Percentiles rank a stretch among this genome's conserved stretches.
phyloP scores from a whole-genome alignment of 495 filamentous ascomycete genomes.

The Geoglossum glabrum region DNA sequence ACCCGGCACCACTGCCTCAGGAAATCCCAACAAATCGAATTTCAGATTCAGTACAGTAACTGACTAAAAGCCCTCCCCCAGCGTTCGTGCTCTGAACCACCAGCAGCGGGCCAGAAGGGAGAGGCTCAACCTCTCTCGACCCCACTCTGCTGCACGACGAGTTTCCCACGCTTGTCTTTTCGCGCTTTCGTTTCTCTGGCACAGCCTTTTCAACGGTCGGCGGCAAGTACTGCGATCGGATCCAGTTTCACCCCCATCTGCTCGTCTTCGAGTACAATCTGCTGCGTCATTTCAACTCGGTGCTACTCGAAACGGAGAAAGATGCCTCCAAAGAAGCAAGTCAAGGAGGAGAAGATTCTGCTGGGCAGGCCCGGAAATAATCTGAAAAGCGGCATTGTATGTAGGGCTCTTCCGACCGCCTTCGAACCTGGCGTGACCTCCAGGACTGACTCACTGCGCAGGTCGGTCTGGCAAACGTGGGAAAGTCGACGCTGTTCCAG shows the following conservation, averaged over 20 bases:
- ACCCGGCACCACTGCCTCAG: background rate
- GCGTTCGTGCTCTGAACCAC: background rate
- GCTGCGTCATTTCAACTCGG: background rate
- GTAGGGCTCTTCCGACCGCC: constrained; percentile 28
- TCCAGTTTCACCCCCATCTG: constrained; percentile 4
- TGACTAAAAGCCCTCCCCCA: background rate
- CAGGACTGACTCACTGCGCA: constrained; percentile 19
- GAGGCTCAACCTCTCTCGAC: background rate
- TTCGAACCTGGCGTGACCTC: constrained; percentile 5
- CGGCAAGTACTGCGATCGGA: constrained; percentile 41
- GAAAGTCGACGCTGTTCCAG: constrained; percentile 98
- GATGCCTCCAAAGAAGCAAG: constrained; percentile 61
- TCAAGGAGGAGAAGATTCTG: constrained; percentile 56
- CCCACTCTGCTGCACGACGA: constrained; percentile 1
- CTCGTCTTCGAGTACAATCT: background rate
- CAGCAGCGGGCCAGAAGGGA: background rate
- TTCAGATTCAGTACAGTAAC: background rate
- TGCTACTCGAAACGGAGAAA: constrained; percentile 29
- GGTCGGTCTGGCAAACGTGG: constrained; percentile 98
- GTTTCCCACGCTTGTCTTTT: constrained; percentile 18
- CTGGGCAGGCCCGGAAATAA: constrained; percentile 94
- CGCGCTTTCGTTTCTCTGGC: constrained; percentile 35
- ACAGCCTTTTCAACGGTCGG: constrained; percentile 23
- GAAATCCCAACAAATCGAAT: background rate
- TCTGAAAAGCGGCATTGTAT: constrained; percentile 98